Evolutionary conservation across 164 flowering plant species (phyloP).

Genomic region (Stephania cephalantha): DNA sequence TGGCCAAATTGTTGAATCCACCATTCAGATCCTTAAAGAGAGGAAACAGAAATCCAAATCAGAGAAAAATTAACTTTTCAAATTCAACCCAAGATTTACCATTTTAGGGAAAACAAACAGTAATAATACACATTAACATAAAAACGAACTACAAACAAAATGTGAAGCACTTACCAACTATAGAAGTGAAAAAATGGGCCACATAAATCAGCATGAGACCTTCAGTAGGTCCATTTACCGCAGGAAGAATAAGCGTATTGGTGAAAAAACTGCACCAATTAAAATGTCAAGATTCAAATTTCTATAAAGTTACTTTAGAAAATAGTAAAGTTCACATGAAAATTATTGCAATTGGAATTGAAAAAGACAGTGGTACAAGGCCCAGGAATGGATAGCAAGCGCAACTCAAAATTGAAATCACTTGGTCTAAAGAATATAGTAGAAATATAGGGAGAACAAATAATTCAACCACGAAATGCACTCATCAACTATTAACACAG

Average conservation of each 20-base stretch:
- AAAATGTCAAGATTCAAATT: slow-evolving; percentile 9
- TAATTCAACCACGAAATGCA: not conserved
- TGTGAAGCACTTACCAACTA: slow-evolving; percentile 59
- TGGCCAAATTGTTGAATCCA: slow-evolving; percentile 70
- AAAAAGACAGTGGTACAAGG: not conserved
- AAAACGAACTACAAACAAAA: not conserved
- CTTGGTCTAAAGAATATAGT: not conserved
- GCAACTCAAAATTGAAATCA: not conserved
- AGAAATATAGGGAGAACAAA: not conserved
- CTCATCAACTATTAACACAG: not conserved
- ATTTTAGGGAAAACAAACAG: not conserved
- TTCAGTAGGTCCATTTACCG: slow-evolving; percentile 95
- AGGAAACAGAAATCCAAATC: not conserved
- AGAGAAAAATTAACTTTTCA: not conserved
- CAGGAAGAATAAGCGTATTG: slow-evolving; percentile 92
- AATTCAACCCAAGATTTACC: not conserved
- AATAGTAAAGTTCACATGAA: not conserved
- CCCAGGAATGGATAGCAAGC: not conserved
- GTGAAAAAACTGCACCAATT: slow-evolving; percentile 74
- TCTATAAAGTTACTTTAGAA: not conserved
- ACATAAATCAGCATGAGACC: slow-evolving; percentile 90
- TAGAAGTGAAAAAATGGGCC: slow-evolving; percentile 62
- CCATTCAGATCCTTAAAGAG: slow-evolving; percentile 82
- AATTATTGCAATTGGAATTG: not conserved
- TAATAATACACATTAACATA: not conserved